Evolutionary conservation across 2,329 filamentous ascomycete genomes (phyloP), one percentile per base, ranked within the genome.

Genomic region (Cladorrhinum sp.): DNA sequence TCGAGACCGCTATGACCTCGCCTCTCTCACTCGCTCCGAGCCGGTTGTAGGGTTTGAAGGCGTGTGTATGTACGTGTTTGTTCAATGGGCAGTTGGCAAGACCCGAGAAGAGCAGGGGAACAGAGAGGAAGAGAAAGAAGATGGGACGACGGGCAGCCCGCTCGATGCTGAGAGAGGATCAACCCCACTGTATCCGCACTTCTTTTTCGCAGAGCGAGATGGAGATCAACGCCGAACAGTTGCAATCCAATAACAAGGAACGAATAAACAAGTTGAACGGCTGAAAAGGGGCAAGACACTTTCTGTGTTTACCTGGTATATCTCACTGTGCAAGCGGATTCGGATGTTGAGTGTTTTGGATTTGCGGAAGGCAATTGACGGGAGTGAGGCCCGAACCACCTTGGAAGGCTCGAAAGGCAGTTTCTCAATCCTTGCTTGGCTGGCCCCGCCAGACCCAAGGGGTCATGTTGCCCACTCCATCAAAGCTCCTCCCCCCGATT

Each of bases 51-150:
- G 42, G 42, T 30, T n/a, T 55, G 58, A 62, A 82, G 89, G 80
- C 26, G 26, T 9, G 26, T 94, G 90, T 81, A 65, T 75, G 79
- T 73, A 63, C 94, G 90, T 81, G 64, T 75, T 79, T 73, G 36
- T 42, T 42, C 36, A 42, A 12, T 42, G 36, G 36, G 16, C 36
- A n/a, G n/a, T n/a, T n/a, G n/a, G n/a, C 26, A n/a, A 42, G 42
- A 46, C 42, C 10, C 10, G 42, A 46, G 42, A 20, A 46, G 16
- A 36, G n/a, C n/a, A 21, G 36, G 6, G 12, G 6, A 8, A 14
- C 9, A 9, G 9, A 28, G 36, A n/a, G 14, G 36, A 16, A n/a
- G 4, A 3, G 36, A 4, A 14, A n/a, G 36, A 10, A 46, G 42
- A 46, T 46, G 42, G 42, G 42, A 46, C n/a, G 18, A 46, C 42